Evolutionary conservation across 192 early-diverging fungal species (phyloP).

Genomic region (Podochytrium sp.): DNA sequence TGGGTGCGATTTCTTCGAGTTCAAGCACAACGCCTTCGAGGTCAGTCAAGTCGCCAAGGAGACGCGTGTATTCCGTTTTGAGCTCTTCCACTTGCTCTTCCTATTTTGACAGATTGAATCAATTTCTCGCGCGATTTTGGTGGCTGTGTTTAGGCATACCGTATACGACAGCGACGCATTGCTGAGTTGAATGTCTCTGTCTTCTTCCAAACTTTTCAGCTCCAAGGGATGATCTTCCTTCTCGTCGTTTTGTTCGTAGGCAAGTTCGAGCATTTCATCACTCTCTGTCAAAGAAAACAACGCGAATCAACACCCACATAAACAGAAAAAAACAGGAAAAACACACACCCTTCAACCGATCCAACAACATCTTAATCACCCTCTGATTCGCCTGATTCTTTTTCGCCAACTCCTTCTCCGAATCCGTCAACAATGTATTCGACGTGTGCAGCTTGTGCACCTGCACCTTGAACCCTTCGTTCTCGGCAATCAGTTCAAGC

Average conservation of each 20-base stretch:
- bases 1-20: neutral
- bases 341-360: constrained; percentile 53
- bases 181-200: constrained; percentile 4
- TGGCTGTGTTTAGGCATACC: too few species aligned
- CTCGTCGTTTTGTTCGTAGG: constrained; percentile 41
- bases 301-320: neutral
- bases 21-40: neutral
- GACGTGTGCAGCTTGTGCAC: constrained; percentile 47
- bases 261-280: constrained; percentile 60
- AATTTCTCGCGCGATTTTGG: too few species aligned
- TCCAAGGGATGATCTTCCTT: neutral
- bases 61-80: constrained; percentile 5
- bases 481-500: constrained; percentile 56
- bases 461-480: constrained; percentile 50
- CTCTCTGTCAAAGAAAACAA: constrained; percentile 46
- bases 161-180: too few species aligned
- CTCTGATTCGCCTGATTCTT: constrained; percentile 61
- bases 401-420: constrained; percentile 57
- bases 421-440: constrained; percentile 52
- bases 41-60: constrained; percentile 27
- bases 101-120: too few species aligned
- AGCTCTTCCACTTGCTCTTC: constrained; percentile 11
- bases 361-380: constrained; percentile 61
- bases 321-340: neutral
- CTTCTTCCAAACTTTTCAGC: neutral